Conservation (phyloP, 805 yeast species). For the Ogataea chonburiensis region DNA sequence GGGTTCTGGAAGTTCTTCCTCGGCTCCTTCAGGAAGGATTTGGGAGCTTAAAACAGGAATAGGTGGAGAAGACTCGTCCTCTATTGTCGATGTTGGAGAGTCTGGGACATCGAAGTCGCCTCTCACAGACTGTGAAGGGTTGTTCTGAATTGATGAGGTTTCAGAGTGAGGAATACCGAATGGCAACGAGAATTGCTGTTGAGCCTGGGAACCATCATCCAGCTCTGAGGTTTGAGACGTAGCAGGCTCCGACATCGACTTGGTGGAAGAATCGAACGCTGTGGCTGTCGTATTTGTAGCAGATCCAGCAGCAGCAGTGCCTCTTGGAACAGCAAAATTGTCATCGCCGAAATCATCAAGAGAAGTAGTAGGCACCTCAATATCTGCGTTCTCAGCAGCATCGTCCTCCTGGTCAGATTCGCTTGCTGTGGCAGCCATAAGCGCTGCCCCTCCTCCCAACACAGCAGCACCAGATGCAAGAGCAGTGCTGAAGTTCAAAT, state of each 20-base stretch:
- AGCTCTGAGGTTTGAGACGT: conserved; percentile 48
- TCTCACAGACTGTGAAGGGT: conserved; percentile 87
- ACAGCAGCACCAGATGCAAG: conserved; percentile 29
- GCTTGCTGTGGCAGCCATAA: conserved; percentile 18
- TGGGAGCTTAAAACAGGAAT: conserved; percentile 30
- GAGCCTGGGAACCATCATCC: conserved; percentile 24
- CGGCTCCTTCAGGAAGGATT: conserved; percentile 30
- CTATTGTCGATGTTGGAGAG: conserved; percentile 37
- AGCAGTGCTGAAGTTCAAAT: conserved; percentile 30
- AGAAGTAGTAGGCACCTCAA: conserved; percentile 35
- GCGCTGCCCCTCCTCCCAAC: conserved; percentile 25
- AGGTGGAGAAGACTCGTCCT: conserved; percentile 32
- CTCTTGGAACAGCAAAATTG: conserved; percentile 20
- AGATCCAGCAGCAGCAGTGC: conserved; percentile 20
- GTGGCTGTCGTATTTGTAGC: conserved; percentile 25
- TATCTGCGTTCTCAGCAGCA: conserved; percentile 5
- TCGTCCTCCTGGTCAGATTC: conserved; percentile 6
- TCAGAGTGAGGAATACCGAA: conserved; percentile 70
- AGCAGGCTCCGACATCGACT: conserved; percentile 39
- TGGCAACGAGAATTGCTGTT: conserved; percentile 35
- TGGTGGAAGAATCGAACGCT: conserved; percentile 22
- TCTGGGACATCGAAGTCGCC: conserved; percentile 58
- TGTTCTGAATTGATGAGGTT: conserved; percentile 88
- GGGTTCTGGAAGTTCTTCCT: conserved; percentile 16
- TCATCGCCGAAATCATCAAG: conserved; percentile 33